Evolutionary conservation across 1,139 yeast species (phyloP).

Genomic region (Suhomyces atakaporum): DNA sequence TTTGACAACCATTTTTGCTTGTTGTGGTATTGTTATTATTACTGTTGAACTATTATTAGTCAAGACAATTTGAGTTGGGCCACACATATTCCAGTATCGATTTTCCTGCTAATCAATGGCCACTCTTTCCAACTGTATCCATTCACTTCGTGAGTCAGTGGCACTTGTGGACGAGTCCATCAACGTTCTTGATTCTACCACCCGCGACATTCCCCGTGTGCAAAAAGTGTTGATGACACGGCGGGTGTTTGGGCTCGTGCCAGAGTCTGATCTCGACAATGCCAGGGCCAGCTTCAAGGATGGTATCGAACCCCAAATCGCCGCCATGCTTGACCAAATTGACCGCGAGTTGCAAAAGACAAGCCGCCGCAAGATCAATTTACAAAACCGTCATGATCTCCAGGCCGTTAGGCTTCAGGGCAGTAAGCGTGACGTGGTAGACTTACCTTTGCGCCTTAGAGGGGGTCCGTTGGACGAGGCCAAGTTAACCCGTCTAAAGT

Average conservation of each 20-base stretch:
- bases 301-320: conserved; percentile 36
- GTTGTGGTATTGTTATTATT: no score
- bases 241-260: conserved; percentile 44
- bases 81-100: neutral
- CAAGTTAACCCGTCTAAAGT: conserved; percentile 32
- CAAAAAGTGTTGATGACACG: conserved; percentile 36
- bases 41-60: neutral
- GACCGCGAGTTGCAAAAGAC: conserved; percentile 21
- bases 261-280: conserved; percentile 42
- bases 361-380: conserved; percentile 26
- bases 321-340: conserved; percentile 15
- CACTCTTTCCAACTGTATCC: conserved; percentile 29
- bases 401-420: conserved; percentile 36
- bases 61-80: neutral
- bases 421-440: conserved; percentile 17
- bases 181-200: conserved; percentile 31
- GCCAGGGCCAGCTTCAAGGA: conserved; percentile 35
- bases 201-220: conserved; percentile 37
- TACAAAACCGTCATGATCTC: conserved; percentile 35
- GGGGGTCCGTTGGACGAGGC: conserved; percentile 20
- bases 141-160: conserved; percentile 34
- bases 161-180: conserved; percentile 34
- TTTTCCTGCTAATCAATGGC: conserved; percentile 8
- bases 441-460: conserved; percentile 9
- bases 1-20: no score